A percentile compares a stretch with the other conserved stretches of the same genome.
phyloP scores from a whole-genome alignment of 805 yeast genomes.

The Suhomyces prunicola region DNA sequence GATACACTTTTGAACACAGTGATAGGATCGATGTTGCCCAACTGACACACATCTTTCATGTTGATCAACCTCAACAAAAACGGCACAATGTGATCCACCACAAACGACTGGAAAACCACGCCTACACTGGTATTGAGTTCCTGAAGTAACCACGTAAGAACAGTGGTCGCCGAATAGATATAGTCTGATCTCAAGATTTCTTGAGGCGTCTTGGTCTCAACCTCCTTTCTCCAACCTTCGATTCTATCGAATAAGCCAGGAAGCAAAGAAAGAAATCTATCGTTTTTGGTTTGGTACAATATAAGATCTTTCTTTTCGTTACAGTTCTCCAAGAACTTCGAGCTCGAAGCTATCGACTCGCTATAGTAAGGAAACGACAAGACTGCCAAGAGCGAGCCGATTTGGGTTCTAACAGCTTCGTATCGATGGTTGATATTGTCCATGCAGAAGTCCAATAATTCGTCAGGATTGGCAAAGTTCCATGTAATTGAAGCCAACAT shows the following conservation, averaged over 20 bases:
- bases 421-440: conserved; percentile 61
- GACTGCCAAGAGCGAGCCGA: conserved; percentile 58
- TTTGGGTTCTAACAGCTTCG: conserved; percentile 64
- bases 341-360: conserved; percentile 39
- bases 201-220: conserved; percentile 44
- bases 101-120: conserved; percentile 48
- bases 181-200: conserved; percentile 58
- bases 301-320: conserved; percentile 26
- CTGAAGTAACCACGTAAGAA: conserved; percentile 56
- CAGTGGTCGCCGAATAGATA: conserved; percentile 62
- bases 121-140: conserved; percentile 55
- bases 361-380: conserved; percentile 41
- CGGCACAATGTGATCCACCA: conserved; percentile 56
- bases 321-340: conserved; percentile 39
- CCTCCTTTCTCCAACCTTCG: conserved; percentile 39
- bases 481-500: conserved; percentile 50
- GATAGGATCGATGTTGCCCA: conserved; percentile 58
- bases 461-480: conserved; percentile 51
- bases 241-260: conserved; percentile 44
- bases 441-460: conserved; percentile 42
- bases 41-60: conserved; percentile 77
- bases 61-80: conserved; percentile 60
- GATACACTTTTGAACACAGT: conserved; percentile 43
- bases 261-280: conserved; percentile 33
- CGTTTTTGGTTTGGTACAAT: conserved; percentile 22